Evolutionary conservation across 805 yeast genomes (phyloP).

Genomic region (Metschnikowia anglica): DNA sequence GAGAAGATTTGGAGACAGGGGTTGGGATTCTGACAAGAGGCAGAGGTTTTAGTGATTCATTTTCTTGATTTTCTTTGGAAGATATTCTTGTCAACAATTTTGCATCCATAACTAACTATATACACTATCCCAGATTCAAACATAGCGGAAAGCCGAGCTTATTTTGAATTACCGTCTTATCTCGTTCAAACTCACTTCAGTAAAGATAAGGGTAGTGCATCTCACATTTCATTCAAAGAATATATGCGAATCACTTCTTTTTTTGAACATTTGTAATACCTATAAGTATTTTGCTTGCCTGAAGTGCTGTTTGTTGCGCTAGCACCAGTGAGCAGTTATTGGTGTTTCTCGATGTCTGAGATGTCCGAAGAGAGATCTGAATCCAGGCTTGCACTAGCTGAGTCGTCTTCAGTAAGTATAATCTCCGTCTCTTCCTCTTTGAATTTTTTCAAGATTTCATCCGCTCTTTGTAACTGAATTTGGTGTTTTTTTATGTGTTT

Average conservation of each 20-base stretch:
- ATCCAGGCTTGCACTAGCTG: neutral
- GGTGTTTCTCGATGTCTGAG: constrained; percentile 4
- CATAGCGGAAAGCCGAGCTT: neutral
- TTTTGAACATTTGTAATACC: neutral
- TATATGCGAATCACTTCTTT: too few relatives aligned
- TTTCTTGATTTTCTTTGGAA: neutral
- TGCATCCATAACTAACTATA: neutral
- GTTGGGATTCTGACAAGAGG: constrained; percentile 32
- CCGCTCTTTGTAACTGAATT: constrained; percentile 31
- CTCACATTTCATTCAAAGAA: too few relatives aligned
- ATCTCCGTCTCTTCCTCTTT: constrained; percentile 7
- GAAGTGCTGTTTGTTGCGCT: neutral
- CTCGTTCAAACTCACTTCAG: too few relatives aligned
- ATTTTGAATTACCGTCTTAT: neutral
- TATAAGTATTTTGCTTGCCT: neutral
- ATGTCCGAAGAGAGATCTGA: constrained; percentile 12
- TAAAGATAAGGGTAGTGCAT: too few relatives aligned
- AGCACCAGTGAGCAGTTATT: neutral
- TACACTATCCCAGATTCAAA: neutral
- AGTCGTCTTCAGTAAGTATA: too few relatives aligned
- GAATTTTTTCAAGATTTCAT: constrained; percentile 13
- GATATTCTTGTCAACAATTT: neutral
- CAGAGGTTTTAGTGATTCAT: constrained; percentile 23
- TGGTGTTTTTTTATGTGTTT: constrained; percentile 21
- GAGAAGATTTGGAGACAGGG: constrained; percentile 27